A percentile compares a stretch with the other conserved stretches of the same genome.
Conservation (phyloP, 495 filamentous ascomycete genomes). For the Penicilliopsis zonata region DNA sequence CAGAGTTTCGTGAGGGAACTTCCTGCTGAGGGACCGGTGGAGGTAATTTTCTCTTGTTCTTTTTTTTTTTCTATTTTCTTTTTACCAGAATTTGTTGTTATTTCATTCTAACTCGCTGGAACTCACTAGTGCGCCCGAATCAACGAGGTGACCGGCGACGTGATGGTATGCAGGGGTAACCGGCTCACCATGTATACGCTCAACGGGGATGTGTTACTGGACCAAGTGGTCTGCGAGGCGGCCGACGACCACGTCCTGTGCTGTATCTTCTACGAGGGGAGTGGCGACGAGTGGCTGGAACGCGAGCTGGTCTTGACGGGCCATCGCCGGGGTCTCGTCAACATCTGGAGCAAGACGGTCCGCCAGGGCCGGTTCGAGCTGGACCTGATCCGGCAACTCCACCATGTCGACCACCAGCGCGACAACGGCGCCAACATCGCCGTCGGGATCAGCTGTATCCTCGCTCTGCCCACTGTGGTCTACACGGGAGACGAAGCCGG, state of each 20-base stretch:
- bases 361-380: constrained; percentile 42
- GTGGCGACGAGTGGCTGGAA: constrained; percentile 86
- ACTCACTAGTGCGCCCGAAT: constrained; percentile 57
- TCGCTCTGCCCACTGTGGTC: constrained; percentile 69
- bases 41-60: constrained; percentile 36
- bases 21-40: constrained; percentile 35
- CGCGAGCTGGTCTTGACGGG: constrained; percentile 80
- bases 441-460: constrained; percentile 76
- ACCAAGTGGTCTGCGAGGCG: constrained; percentile 64
- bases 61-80: too few species aligned
- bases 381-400: constrained; percentile 60
- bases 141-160: constrained; percentile 80
- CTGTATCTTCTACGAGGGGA: constrained; percentile 89
- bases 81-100: not conserved
- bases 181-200: constrained; percentile 72
- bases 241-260: constrained; percentile 61
- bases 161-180: constrained; percentile 68
- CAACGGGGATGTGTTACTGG: constrained; percentile 71
- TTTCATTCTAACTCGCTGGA: constrained; percentile 18
- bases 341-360: constrained; percentile 51
- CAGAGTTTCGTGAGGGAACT: constrained; percentile 74
- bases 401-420: constrained; percentile 65
- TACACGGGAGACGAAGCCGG: constrained; percentile 92
- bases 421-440: constrained; percentile 66
- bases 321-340: constrained; percentile 72